Evolutionary conservation across 1,284 basidiomycete species (phyloP), one percentile per base, ranked within the genome.

Genomic region (Irpex sp.): DNA sequence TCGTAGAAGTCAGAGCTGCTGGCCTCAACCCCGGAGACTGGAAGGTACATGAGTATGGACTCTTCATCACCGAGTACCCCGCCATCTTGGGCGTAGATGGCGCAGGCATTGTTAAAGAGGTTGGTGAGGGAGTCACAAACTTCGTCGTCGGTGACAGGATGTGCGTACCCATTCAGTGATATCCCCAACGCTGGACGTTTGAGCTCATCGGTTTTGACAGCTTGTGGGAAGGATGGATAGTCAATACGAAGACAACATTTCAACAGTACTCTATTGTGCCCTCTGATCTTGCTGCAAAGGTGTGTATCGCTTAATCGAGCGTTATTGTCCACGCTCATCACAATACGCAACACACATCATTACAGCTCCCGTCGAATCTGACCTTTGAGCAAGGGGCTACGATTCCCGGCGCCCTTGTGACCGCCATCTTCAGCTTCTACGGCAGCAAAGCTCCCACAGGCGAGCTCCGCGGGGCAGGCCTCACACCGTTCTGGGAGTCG

Each of bases 41-140:
- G 71, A 76, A 75, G 63, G 74, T 78, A 5, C 79, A 75, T 9
- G 73, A 72, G 39, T 62, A 66, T 15, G 76, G 19, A 8, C 26
- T 49, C 21, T 66, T 67, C 58, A 58, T 74, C 4, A 53, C 71
- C 0, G 61, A 70, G 4, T 82, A 75, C 62, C 81, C 82, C 0
- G 72, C 75, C 1, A 71, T 82, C 9, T 65, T 83, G 3, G 87
- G 86, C 9, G 70, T 68, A n/a, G 83, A 84, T 66, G 77, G 74
- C 26, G 72, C 75, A 6, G 83, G 82, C 5, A 66, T 72, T 0
- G 76, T 83, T 35, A 76, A 76, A n/a, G 69, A 72, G 31, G 66
- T 81, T 37, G 80, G 80, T 1, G 68, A 71, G n/a, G 75, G 71
- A 3, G 78, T 81, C 9, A 63, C 66, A 0, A 64, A 70, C 50